These are phyloP conservation scores for Glaciozyma martinii DNA, from an alignment of 768 basidiomycete genomes.

Conservation along the genomic window DNA sequence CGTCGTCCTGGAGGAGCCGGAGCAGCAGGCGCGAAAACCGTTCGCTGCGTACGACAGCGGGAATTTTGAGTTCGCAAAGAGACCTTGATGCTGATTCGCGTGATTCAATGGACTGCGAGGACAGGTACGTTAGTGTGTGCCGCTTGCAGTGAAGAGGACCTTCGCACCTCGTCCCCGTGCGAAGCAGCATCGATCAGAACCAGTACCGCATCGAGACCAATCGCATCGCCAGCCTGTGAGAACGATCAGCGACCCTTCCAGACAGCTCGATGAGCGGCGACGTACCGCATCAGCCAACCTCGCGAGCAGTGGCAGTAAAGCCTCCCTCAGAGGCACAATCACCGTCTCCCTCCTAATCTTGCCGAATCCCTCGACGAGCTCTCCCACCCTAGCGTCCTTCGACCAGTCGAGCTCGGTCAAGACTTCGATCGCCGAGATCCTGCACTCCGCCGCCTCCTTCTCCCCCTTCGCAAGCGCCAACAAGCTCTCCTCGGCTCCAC, in stretches of 20 bases:
- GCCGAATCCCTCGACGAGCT: not conserved
- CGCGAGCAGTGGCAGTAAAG: conserved; percentile 17
- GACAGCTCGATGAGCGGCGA: not conserved
- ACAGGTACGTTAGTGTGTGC: not conserved
- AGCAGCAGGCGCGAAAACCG: not conserved
- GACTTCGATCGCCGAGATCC: conserved; percentile 14
- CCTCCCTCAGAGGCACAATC: conserved; percentile 22
- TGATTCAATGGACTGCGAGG: conserved; percentile 17
- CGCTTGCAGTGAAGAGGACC: not conserved
- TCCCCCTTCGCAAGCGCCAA: not conserved
- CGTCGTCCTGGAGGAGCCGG: conserved; percentile 28
- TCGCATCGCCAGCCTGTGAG: not conserved
- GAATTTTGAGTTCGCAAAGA: not conserved
- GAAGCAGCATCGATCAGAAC: not conserved
- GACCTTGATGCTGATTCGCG: conserved; percentile 19
- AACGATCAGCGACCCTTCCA: not conserved
- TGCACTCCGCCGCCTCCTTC: conserved; percentile 7
- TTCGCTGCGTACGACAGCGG: not conserved
- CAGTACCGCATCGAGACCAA: not conserved
- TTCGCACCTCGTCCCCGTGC: conserved; percentile 9
- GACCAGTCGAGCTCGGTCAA: not conserved
- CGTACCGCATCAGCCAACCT: not conserved
- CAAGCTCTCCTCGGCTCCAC: not conserved
- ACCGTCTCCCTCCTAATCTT: not conserved
- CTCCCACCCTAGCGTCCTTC: not conserved